Conservation (phyloP, 768 basidiomycete species). For the Ephemerocybe angulata region DNA sequence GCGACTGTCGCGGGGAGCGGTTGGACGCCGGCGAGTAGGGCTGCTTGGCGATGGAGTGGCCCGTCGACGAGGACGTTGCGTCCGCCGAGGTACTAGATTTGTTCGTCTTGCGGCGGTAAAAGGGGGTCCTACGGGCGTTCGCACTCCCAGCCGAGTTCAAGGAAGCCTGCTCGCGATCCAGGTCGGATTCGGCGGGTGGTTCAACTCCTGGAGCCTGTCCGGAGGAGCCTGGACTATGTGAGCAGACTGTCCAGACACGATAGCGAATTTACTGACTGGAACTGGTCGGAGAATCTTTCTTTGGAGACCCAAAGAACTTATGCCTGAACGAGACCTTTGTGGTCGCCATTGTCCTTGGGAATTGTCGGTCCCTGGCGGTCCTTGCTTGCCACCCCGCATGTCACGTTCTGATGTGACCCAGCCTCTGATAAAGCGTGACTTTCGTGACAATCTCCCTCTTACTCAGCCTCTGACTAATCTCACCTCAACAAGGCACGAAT, state of each 20-base stretch:
- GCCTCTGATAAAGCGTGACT: slow-evolving; percentile 2
- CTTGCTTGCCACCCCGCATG: not conserved
- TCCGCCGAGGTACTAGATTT: slow-evolving; percentile 34
- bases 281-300: not conserved
- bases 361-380: slow-evolving; percentile 6
- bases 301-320: slow-evolving; percentile 12
- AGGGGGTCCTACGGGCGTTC: slow-evolving; percentile 35
- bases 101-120: slow-evolving; percentile 41
- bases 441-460: slow-evolving; percentile 20
- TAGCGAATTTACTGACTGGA: not conserved
- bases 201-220: not conserved
- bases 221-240: slow-evolving; percentile 28
- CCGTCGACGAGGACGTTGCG: slow-evolving; percentile 29
- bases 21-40: slow-evolving; percentile 17
- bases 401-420: slow-evolving; percentile 11
- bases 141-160: slow-evolving; percentile 37
- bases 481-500: slow-evolving; percentile 26
- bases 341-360: slow-evolving; percentile 9
- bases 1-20: slow-evolving; percentile 40
- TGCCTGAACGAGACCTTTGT: slow-evolving; percentile 15
- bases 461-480: slow-evolving; percentile 49
- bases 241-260: not conserved
- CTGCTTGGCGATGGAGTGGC: slow-evolving; percentile 32
- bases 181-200: slow-evolving; percentile 22
- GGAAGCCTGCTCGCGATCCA: slow-evolving; percentile 41